Evolutionary conservation across 2,329 filamentous ascomycete species (phyloP).

Genomic region (Pseudofabraea citricarpa): DNA sequence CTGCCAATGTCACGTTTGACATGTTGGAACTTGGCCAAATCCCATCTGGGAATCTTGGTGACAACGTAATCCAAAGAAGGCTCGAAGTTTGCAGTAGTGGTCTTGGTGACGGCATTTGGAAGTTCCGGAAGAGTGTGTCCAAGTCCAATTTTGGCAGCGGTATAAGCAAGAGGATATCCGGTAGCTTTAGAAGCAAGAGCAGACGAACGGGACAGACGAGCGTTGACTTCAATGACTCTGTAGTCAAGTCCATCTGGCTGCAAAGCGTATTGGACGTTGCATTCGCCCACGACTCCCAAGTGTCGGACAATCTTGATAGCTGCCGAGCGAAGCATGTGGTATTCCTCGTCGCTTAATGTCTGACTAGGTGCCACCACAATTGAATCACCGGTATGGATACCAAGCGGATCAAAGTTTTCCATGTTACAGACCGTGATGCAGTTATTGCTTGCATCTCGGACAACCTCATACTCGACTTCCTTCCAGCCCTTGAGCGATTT

Average conservation of each 20-base stretch:
- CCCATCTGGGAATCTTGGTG: constrained; percentile 98
- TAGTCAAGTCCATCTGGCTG: constrained; percentile 97
- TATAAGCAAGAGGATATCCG: constrained; percentile 94
- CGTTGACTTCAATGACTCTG: constrained; percentile 98
- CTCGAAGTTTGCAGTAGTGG: constrained; percentile 98
- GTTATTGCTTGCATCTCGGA: constrained; percentile 95
- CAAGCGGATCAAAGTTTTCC: constrained; percentile 97
- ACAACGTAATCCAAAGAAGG: constrained; percentile 97
- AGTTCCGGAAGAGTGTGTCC: constrained; percentile 93
- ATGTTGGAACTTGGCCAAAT: constrained; percentile 97
- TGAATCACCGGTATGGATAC: constrained; percentile 96
- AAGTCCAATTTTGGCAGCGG: constrained; percentile 95
- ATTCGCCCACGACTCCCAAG: constrained; percentile 94
- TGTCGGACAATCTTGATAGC: constrained; percentile 98
- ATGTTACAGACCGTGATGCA: constrained; percentile 99
- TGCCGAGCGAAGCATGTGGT: constrained; percentile 97
- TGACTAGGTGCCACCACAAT: constrained; percentile 97
- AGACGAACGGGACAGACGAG: constrained; percentile 94
- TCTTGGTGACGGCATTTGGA: constrained; percentile 97
- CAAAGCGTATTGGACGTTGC: constrained; percentile 96
- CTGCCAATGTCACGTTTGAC: constrained; percentile 97
- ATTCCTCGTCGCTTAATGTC: constrained; percentile 96
- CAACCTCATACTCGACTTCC: constrained; percentile 97
- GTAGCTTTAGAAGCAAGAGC: constrained; percentile 97
- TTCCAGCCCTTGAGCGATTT: constrained; percentile 99